Evolutionary conservation across 2,329 filamentous ascomycete species (phyloP).

Genomic region (Fusarium sp.): DNA sequence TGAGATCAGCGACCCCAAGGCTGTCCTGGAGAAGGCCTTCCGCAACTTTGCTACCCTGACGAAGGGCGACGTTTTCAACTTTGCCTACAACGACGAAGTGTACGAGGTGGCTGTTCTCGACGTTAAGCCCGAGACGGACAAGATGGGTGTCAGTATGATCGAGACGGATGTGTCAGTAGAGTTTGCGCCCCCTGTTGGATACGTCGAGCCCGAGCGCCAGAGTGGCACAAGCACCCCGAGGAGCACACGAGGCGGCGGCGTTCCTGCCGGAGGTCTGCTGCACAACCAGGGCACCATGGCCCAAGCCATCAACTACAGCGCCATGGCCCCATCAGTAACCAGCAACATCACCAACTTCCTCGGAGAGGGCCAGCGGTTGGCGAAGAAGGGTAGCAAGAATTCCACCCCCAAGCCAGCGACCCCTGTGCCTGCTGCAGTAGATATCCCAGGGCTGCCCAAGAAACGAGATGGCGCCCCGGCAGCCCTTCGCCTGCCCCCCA

Average conservation of each 20-base stretch:
- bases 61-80: slow-evolving; percentile 94
- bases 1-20: slow-evolving; percentile 96
- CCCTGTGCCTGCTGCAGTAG: slow-evolving; percentile 64
- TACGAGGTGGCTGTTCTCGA: slow-evolving; percentile 95
- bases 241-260: slow-evolving; percentile 68
- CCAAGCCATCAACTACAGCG: slow-evolving; percentile 94
- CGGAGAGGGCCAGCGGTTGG: slow-evolving; percentile 84
- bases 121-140: slow-evolving; percentile 85
- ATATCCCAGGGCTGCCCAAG: slow-evolving; percentile 49
- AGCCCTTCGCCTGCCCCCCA: slow-evolving; percentile 84
- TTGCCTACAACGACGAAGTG: slow-evolving; percentile 93
- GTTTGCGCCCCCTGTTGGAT: slow-evolving; percentile 93
- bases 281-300: slow-evolving; percentile 95
- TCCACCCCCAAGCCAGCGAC: slow-evolving; percentile 75
- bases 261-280: slow-evolving; percentile 79
- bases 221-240: slow-evolving; percentile 91
- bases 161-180: slow-evolving; percentile 98
- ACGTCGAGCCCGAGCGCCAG: slow-evolving; percentile 83
- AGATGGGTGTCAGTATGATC: slow-evolving; percentile 91
- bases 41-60: slow-evolving; percentile 95
- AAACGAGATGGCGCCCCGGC: slow-evolving; percentile 81
- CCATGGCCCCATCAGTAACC: slow-evolving; percentile 84
- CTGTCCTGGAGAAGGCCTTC: slow-evolving; percentile 96
- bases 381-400: slow-evolving; percentile 82
- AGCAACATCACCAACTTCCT: slow-evolving; percentile 83